Percentiles rank a stretch among this genome's conserved stretches.
Evolutionary conservation across 305 asterid species (phyloP).

Genomic region (Fraxinus velutina): DNA sequence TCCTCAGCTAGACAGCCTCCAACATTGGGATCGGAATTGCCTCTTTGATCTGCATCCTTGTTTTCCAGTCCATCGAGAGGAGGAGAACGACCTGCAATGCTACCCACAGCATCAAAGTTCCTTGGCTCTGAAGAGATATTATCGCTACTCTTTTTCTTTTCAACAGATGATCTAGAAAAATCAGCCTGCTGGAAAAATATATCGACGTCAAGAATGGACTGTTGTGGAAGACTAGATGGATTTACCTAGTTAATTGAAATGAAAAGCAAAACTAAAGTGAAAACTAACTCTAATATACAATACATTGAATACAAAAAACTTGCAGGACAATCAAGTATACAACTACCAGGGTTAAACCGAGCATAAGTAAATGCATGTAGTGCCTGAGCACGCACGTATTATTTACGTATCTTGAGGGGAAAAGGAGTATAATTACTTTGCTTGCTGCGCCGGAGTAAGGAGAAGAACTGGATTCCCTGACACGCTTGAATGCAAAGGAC

Average conservation of each 20-base stretch:
- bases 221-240: slow-evolving; percentile 37
- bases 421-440: slow-evolving; percentile 26
- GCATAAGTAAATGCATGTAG: background rate
- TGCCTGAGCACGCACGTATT: background rate
- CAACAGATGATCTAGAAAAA: slow-evolving; percentile 32
- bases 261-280: slow-evolving; percentile 16
- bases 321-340: background rate
- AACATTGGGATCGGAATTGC: slow-evolving; percentile 14
- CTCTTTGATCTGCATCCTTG: slow-evolving; percentile 42
- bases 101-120: slow-evolving; percentile 35
- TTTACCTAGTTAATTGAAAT: slow-evolving; percentile 28
- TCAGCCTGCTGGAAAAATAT: slow-evolving; percentile 33
- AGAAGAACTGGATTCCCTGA: background rate
- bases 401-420: background rate
- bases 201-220: slow-evolving; percentile 22
- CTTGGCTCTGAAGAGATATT: slow-evolving; percentile 33
- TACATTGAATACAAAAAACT: background rate
- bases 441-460: background rate
- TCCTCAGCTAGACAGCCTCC: slow-evolving; percentile 37
- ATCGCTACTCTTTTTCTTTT: slow-evolving; percentile 32
- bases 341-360: background rate
- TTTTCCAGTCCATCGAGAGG: slow-evolving; percentile 42
- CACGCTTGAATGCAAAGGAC: background rate
- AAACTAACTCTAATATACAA: background rate
- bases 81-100: slow-evolving; percentile 35